phyloP scores from a whole-genome alignment of 495 filamentous ascomycete species.

The Astrothelium macrocarpum region DNA sequence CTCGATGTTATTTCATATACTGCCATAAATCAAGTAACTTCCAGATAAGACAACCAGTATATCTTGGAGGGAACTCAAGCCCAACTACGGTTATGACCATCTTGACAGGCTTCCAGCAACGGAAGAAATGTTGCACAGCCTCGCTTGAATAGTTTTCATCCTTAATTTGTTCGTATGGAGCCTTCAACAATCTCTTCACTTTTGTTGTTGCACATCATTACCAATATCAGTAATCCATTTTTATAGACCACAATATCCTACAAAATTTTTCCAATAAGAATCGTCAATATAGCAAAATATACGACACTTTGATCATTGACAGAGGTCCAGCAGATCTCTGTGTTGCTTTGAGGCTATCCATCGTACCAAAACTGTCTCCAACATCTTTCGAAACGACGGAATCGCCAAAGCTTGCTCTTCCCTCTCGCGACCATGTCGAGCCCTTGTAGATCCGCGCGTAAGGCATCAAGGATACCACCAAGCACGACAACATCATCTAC shows the following conservation, averaged over 20 bases:
- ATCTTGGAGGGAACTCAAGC: too few species aligned
- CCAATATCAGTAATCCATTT: not conserved
- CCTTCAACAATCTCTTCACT: too few species aligned
- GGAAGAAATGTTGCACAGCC: too few species aligned
- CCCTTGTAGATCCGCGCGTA: not conserved
- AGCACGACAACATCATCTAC: not conserved
- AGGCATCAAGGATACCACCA: not conserved
- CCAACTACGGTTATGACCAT: too few species aligned
- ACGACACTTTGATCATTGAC: not conserved
- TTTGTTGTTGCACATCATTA: too few species aligned
- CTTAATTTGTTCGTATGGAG: too few species aligned
- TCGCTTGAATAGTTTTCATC: too few species aligned
- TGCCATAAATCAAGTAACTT: too few species aligned
- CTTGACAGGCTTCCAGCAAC: too few species aligned
- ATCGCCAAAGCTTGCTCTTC: not conserved
- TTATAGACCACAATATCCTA: too few species aligned
- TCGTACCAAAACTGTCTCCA: not conserved
- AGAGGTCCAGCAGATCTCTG: not conserved
- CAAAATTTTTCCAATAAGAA: not conserved
- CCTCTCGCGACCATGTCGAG: not conserved
- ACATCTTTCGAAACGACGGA: not conserved
- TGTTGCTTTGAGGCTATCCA: not conserved
- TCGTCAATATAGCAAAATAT: not conserved
- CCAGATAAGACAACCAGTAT: too few species aligned
- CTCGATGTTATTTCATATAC: too few species aligned